Base-by-base conservation (phyloP, 2,329 filamentous ascomycete genomes). In the Arthrocladium fulminans region DNA sequence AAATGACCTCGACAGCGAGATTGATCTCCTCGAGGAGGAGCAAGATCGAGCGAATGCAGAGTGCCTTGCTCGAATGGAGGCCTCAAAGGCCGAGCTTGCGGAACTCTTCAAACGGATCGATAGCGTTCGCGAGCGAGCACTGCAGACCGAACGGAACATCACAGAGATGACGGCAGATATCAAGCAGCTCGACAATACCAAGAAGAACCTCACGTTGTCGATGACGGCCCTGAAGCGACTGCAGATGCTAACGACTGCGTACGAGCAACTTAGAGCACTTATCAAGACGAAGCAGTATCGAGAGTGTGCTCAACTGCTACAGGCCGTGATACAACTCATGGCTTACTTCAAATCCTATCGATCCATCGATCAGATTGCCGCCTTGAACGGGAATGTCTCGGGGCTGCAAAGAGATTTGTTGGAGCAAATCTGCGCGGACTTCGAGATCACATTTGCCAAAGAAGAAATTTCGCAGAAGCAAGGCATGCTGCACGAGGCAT, bases 121-220 rank as follows among this genome's bases (percentile, higher is more conserved):
- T 66, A 86, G 83, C 56, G 90, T 98, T 48, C 86, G 89, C 48
- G 83, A 84, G 59, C 81, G 90, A 45, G 92, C 92, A 30, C 79
- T 94, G 59, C 82, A 89, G 73, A 97, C 92, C 17, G 92, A 98
- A 68, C 84, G 88, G 65, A 85, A 89, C 57, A 98, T 98, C 63
- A 96, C 90, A 40, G 88, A 88, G 57, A 98, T 98, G 92, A 98
- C 92, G 52, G 88, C 92, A 50, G 92, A 98, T 63, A 98, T 98
- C 66, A 98, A 98, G 72, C 83, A 90, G 57, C 76, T 98, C 55
- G 92, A 98, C 68, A 86, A 86, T 66, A 96, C 92, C 30, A 98
- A 98, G 73, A 84, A 84, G 66, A 98, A 98, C 67, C 75, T 98
- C 53, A 96, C 92, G 8, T 76, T 94, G 47, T 96, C 88, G 56